Percentiles rank a stretch among this genome's conserved stretches.
These are phyloP conservation scores for Cladosporium sp. DNA, from an alignment of 2,329 filamentous ascomycete species.

Conservation along the genomic window DNA sequence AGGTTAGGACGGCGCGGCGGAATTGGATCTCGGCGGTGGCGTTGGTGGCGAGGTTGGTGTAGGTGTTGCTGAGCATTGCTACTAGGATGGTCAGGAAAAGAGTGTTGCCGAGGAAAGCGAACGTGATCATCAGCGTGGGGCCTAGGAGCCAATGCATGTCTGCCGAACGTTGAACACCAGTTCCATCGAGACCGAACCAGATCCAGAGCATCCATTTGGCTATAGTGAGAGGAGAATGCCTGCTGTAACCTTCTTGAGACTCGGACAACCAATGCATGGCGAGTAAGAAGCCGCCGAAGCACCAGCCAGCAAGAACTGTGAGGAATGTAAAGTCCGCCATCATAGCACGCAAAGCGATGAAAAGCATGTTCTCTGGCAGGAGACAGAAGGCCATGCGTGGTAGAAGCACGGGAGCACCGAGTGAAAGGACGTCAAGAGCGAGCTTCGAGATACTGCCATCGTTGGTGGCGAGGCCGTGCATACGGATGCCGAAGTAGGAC, in stretches of 20 bases:
- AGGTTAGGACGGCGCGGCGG: constrained; percentile 75
- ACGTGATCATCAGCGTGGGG: constrained; percentile 77
- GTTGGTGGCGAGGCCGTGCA: constrained; percentile 62
- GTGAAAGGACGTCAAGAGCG: constrained; percentile 75
- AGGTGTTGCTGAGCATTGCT: constrained; percentile 83
- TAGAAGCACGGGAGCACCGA: constrained; percentile 75
- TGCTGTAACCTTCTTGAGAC: constrained; percentile 47
- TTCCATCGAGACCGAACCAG: constrained; percentile 83
- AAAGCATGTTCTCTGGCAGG: constrained; percentile 81
- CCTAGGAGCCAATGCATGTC: constrained; percentile 81
- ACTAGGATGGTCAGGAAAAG: constrained; percentile 87
- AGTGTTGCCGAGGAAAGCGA: constrained; percentile 83
- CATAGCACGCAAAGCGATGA: constrained; percentile 79
- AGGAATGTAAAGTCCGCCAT: constrained; percentile 82
- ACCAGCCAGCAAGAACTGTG: constrained; percentile 76
- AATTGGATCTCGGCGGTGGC: constrained; percentile 83
- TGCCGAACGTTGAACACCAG: constrained; percentile 57
- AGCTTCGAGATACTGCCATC: constrained; percentile 36
- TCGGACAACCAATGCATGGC: constrained; percentile 77
- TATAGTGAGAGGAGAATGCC: constrained; percentile 62
- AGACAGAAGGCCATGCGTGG: constrained; percentile 81
- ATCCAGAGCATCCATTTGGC: constrained; percentile 93
- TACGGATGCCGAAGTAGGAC: constrained; percentile 67
- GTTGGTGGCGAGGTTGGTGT: constrained; percentile 74
- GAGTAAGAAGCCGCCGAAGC: constrained; percentile 78